These are phyloP conservation scores for Elsinoe ampelina DNA, from an alignment of 2,329 filamentous ascomycete species.

Conservation along the genomic window DNA sequence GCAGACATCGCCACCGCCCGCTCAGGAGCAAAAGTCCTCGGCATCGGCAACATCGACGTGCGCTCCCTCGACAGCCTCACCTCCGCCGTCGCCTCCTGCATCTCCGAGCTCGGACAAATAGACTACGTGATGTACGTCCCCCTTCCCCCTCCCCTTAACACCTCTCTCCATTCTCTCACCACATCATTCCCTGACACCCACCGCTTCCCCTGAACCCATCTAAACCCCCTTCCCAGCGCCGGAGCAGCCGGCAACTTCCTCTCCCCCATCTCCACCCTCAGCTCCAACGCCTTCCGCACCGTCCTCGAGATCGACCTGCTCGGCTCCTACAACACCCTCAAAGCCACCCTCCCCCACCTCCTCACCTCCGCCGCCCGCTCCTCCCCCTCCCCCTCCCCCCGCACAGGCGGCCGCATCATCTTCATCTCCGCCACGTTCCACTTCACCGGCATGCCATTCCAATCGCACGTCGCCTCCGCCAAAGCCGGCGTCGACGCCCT, in stretches of 20 bases:
- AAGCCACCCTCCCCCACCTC: constrained; percentile 78
- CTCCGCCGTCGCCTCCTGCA: constrained; percentile 68
- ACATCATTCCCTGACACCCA: too few relatives aligned
- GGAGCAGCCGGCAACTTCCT: constrained; percentile 96
- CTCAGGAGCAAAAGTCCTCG: constrained; percentile 72
- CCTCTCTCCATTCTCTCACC: not conserved
- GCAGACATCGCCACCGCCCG: constrained; percentile 73
- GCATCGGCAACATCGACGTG: constrained; percentile 67
- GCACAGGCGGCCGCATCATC: constrained; percentile 73
- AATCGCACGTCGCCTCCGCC: constrained; percentile 82
- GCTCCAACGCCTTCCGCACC: constrained; percentile 81
- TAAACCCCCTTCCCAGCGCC: constrained; percentile 48
- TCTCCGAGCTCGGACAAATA: constrained; percentile 72
- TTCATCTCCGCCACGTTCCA: constrained; percentile 88
- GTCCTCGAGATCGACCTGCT: constrained; percentile 96
- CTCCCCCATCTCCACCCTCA: constrained; percentile 71
- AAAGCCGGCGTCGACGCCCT: constrained; percentile 88
- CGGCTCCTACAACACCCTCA: constrained; percentile 89
- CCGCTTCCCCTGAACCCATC: too few relatives aligned
- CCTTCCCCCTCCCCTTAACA: constrained; percentile 22
- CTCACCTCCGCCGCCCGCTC: constrained; percentile 57
- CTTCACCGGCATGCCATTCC: constrained; percentile 75
- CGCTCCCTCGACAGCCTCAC: constrained; percentile 56
- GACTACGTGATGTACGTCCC: constrained; percentile 74
- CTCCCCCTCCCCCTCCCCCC: constrained; percentile 39